Conservation (phyloP, 2,329 filamentous ascomycete genomes). For the Ophiognomonia clavigignenti-juglandacearum region DNA sequence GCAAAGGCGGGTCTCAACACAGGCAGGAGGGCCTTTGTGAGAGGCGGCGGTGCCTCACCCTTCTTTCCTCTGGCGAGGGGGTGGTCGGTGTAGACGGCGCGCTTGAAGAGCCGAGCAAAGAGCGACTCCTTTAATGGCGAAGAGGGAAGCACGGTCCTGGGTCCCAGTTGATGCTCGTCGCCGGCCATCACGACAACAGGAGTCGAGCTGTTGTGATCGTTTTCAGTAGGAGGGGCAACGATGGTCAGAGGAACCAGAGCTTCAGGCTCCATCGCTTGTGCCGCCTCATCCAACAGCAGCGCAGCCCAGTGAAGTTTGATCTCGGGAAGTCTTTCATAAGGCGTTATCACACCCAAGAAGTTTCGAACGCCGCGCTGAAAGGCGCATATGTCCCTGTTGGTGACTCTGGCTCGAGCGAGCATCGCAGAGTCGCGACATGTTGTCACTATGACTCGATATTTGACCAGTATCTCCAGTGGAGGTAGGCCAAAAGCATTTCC, state of each 20-base stretch:
- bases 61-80: constrained; percentile 18
- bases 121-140: constrained; percentile 18
- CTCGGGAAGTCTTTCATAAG: constrained; percentile 2
- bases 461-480: constrained; percentile 17
- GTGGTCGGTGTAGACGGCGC: constrained; percentile 20
- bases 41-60: constrained; percentile 1
- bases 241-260: constrained; percentile 18
- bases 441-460: constrained; percentile 20
- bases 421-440: constrained; percentile 21
- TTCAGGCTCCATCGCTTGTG: constrained; percentile 22
- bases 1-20: constrained; percentile 21
- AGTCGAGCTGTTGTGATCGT: constrained; percentile 4
- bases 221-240: constrained; percentile 16
- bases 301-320: constrained; percentile 20
- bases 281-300: constrained; percentile 22
- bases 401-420: constrained; percentile 18
- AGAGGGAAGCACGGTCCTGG: constrained; percentile 15
- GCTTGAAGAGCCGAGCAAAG: constrained; percentile 20
- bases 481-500: constrained; percentile 17
- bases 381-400: constrained; percentile 20
- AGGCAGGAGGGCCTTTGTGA: constrained; percentile 16
- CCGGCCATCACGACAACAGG: constrained; percentile 23
- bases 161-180: constrained; percentile 21
- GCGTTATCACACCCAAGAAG: constrained; percentile 12
- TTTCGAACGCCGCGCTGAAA: constrained; percentile 11